Base-by-base conservation (phyloP, 192 early-diverging fungal species). In the Backusella macrospora region DNA sequence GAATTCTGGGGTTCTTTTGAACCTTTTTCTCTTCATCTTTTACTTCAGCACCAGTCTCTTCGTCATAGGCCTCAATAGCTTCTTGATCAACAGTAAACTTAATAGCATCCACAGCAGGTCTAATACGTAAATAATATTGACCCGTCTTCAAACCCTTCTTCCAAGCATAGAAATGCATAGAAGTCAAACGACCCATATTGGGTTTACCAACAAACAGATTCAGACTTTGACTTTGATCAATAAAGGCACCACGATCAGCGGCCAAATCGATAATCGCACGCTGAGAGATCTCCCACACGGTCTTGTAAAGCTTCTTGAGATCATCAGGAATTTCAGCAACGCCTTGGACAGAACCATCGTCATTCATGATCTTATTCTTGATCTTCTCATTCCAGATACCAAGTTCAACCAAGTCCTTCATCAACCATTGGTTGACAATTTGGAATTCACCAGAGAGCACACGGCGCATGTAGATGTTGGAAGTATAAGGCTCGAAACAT, bases 101-200 rank as follows among this genome's bases (percentile, higher is more conserved):
- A 85, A 99, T 98, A 13, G 97, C 96, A 77, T 98, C 96, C 21
- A 88, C 95, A 13, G 97, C 96, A 13, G 97, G 96, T 38, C 95
- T 89, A 14, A 95, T 95, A 49, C 97, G 93, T 66, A 99, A 83
- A 80, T 99, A 99, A 82, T 99, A 99, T 94, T 97, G 96, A 55
- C 97, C 97, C 5, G 97, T 99, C 91, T 99, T 99, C 18, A 99
- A 86, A 4, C 97, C 97, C 83, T 92, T 91, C 86, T 94, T 95
- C 96, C 97, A 98, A 10, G 93, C 96, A 80, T 98, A 97, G 75
- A 99, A 98, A 83, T 98, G 96, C 97, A 99, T 99, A 26, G 86
- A 89, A 4, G 97, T 96, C 73, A 99, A 85, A 80, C 95, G 96
- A 78, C 92, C 94, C 83, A 91, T 96, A 79, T 93, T 96, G 9